These are phyloP conservation scores for Proliferodiscus dingleyae DNA, from an alignment of 2,329 filamentous ascomycete genomes.

Conservation along the genomic window DNA sequence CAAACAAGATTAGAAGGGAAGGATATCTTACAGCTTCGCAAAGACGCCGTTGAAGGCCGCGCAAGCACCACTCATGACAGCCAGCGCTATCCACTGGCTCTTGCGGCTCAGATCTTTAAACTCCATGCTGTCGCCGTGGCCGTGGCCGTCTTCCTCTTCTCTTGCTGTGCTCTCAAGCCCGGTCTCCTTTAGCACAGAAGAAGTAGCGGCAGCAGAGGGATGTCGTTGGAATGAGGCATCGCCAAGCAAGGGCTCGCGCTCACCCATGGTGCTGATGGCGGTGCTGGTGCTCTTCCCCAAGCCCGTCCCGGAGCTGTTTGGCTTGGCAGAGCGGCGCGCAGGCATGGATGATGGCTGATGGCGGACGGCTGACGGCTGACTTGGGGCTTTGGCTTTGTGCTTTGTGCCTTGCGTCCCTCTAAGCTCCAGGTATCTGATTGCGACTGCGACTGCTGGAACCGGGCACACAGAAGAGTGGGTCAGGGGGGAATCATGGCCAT, in stretches of 20 bases:
- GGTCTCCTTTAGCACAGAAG: neutral
- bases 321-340: neutral
- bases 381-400: neutral
- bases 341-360: neutral
- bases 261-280: neutral
- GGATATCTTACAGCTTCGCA: slow-evolving; percentile 65
- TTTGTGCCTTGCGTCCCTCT: too few species aligned
- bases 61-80: slow-evolving; percentile 69
- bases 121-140: slow-evolving; percentile 26
- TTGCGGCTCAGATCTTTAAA: slow-evolving; percentile 33
- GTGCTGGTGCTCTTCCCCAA: neutral
- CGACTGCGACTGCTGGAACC: too few species aligned
- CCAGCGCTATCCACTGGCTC: slow-evolving; percentile 60
- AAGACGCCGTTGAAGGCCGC: slow-evolving; percentile 72
- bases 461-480: too few species aligned
- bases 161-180: slow-evolving; percentile 1
- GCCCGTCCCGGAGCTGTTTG: neutral
- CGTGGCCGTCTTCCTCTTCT: slow-evolving; percentile 5
- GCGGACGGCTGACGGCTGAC: neutral
- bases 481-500: too few species aligned
- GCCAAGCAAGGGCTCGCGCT: slow-evolving; percentile 7
- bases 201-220: neutral
- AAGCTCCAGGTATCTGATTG: too few species aligned
- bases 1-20: slow-evolving; percentile 3
- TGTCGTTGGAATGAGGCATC: slow-evolving; percentile 17